These are phyloP conservation scores for Ascomycota sp. DNA, from an alignment of 2,329 filamentous ascomycete species.

Conservation along the genomic window DNA sequence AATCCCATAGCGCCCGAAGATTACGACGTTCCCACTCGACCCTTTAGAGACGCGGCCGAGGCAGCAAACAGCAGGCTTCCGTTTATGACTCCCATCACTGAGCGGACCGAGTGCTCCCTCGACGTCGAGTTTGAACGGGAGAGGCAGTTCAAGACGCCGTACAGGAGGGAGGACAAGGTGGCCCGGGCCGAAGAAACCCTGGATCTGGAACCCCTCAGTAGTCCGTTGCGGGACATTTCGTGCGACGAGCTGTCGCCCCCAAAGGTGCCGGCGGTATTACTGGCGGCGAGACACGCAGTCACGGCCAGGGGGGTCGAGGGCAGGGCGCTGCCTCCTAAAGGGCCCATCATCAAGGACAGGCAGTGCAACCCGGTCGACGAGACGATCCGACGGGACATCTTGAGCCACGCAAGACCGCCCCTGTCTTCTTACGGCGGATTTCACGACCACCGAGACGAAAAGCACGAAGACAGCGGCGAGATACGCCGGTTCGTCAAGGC, in stretches of 20 bases:
- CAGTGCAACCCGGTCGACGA: conserved; percentile 82
- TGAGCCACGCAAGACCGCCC: conserved; percentile 50
- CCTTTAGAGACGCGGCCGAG: conserved; percentile 59
- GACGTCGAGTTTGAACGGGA: conserved; percentile 37
- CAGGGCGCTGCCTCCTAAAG: conserved; percentile 28
- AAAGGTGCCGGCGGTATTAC: conserved; percentile 21
- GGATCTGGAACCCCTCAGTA: conserved; percentile 32
- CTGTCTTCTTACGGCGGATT: conserved; percentile 59
- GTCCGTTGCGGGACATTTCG: conserved; percentile 46
- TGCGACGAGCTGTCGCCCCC: conserved; percentile 25
- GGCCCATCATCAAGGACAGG: conserved; percentile 54
- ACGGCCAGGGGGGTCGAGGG: conserved; percentile 12
- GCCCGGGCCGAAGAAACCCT: conserved; percentile 11
- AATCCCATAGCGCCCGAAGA: conserved; percentile 68
- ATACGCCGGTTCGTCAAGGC: conserved; percentile 65
- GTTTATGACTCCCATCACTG: conserved; percentile 97
- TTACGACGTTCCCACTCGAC: conserved; percentile 55
- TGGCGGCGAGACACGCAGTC: conserved; percentile 21
- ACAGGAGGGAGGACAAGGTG: conserved; percentile 23
- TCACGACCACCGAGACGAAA: conserved; percentile 43
- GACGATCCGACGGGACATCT: conserved; percentile 48
- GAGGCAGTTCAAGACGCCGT: conserved; percentile 57
- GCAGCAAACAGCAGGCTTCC: conserved; percentile 76
- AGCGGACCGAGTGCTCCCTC: conserved; percentile 77
- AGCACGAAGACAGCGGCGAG: conserved; percentile 44